Conservation (phyloP, 169 alveolate genomes). For the Cryptosporidium meleagridis region DNA sequence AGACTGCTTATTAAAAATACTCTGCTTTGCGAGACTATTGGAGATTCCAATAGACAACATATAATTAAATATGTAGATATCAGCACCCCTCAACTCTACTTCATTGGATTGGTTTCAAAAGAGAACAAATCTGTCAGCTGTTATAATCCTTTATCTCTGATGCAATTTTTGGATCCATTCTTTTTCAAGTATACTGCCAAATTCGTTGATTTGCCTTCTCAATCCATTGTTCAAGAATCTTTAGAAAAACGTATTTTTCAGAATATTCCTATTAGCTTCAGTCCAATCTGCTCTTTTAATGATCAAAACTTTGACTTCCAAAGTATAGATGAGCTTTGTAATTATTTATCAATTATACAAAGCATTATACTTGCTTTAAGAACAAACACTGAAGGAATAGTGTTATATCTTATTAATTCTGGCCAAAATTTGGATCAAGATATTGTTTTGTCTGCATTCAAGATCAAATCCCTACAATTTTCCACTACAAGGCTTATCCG, state of each 20-base stretch:
- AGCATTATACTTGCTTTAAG: not conserved
- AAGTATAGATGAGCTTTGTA: not conserved
- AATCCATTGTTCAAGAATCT: not conserved
- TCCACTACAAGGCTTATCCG: not conserved
- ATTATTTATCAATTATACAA: slow-evolving; percentile 8
- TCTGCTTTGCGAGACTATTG: slow-evolving; percentile 20
- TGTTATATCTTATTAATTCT: slow-evolving; percentile 1
- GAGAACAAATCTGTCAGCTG: not conserved
- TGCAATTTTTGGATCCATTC: not conserved
- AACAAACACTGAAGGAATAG: slow-evolving; percentile 25
- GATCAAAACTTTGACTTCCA: not conserved
- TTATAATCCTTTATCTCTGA: not conserved
- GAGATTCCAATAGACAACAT: slow-evolving; percentile 47
- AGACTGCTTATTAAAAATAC: not conserved
- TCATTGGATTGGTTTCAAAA: slow-evolving; percentile 45
- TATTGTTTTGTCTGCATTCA: slow-evolving; percentile 10
- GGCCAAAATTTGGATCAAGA: not conserved
- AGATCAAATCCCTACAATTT: slow-evolving; percentile 9
- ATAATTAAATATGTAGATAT: slow-evolving; percentile 10
- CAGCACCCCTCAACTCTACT: not conserved
- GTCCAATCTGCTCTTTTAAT: not conserved
- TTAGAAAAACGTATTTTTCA: not conserved
- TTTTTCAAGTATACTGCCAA: slow-evolving; percentile 3
- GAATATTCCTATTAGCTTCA: not conserved
- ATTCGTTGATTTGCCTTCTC: slow-evolving; percentile 33